Evolutionary conservation across 176 grass and related monocot genomes (phyloP), one percentile per base, ranked within the genome.

Genomic region (Zoysia pacifica): DNA sequence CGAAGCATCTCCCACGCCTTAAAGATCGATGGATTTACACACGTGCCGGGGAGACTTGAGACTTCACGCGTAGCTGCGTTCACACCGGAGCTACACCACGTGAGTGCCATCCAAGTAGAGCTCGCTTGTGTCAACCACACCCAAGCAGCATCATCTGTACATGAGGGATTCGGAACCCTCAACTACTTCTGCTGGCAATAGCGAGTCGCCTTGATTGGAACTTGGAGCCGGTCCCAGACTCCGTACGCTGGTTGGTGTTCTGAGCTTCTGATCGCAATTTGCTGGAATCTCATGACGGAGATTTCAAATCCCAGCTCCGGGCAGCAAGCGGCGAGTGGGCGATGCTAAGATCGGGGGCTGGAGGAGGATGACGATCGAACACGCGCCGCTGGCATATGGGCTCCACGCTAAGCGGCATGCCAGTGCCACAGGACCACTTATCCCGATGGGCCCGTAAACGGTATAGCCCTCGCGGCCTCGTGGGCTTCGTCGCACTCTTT

Each of bases 231-330:
- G 42, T 48, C 6, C 14, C 70, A 38, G 9, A 67, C 48, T 44
- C 73, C 4, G 38, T 48, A n/a, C 45, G 28, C 51, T 67, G 69
- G 61, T 47, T 72, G 67, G 51, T 41, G 60, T 61, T 36, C 62
- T 48, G 58, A 82, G n/a, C 45, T 67, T 67, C 73, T 37, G 67
- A 55, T 5, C 11, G 41, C 13, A 14, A 49, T 18, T 74, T 4
- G 5, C 15, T 36, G 12, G 79, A 61, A 16, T 54, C 20, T 35
- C 16, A 62, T 67, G 52, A 5, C 41, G 18, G 73, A 40, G 45
- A 39, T 78, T 82, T 89, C 67, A 82, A 66, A 67, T 89, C 78
- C 60, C 6, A 48, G n/a, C n/a, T n/a, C n/a, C n/a, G n/a, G n/a
- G n/a, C n/a, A n/a, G n/a, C n/a, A n/a, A n/a, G n/a, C n/a, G n/a